Percentiles rank a stretch among this genome's conserved stretches.
Conservation (phyloP, 495 filamentous ascomycete genomes). For the Emericellopsis terricola region DNA sequence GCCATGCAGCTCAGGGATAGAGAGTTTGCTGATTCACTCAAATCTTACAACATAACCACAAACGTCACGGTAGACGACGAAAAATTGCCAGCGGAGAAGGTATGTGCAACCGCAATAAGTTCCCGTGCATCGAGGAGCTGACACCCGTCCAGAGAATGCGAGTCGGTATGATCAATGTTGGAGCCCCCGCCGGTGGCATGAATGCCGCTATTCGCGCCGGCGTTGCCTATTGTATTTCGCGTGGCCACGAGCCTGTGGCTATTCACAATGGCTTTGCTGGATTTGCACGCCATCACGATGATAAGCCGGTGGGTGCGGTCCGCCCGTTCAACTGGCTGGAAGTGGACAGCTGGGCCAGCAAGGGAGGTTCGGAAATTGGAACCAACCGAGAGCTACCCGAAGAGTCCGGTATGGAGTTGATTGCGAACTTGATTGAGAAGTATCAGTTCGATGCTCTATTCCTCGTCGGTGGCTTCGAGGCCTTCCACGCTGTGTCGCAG, state of each 20-base stretch:
- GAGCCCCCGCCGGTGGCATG: conserved; percentile 97
- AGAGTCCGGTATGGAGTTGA: conserved; percentile 63
- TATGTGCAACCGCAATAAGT: conserved; percentile 15
- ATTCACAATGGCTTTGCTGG: conserved; percentile 97
- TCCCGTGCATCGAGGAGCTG: too few relatives aligned
- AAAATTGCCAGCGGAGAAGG: conserved; percentile 53
- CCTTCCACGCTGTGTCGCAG: conserved; percentile 79
- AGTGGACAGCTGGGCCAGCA: conserved; percentile 85
- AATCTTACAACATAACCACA: conserved; percentile 78
- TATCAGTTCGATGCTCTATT: conserved; percentile 86
- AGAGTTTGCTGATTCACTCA: conserved; percentile 87
- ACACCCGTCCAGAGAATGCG: conserved; percentile 78
- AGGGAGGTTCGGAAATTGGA: conserved; percentile 93
- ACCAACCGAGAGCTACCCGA: conserved; percentile 85
- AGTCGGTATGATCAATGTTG: conserved; percentile 91
- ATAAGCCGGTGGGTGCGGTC: conserved; percentile 66
- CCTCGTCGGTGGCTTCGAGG: conserved; percentile 91
- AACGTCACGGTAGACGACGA: conserved; percentile 25
- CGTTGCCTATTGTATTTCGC: conserved; percentile 87
- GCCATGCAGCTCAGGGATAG: conserved; percentile 80
- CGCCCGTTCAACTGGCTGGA: conserved; percentile 81
- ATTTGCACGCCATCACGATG: conserved; percentile 74
- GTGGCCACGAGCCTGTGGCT: conserved; percentile 78
- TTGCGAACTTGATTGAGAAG: conserved; percentile 69
- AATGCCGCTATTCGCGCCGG: conserved; percentile 92